Conservation (phyloP, 176 grass and related monocot species). For the Aegilops speltoides region DNA sequence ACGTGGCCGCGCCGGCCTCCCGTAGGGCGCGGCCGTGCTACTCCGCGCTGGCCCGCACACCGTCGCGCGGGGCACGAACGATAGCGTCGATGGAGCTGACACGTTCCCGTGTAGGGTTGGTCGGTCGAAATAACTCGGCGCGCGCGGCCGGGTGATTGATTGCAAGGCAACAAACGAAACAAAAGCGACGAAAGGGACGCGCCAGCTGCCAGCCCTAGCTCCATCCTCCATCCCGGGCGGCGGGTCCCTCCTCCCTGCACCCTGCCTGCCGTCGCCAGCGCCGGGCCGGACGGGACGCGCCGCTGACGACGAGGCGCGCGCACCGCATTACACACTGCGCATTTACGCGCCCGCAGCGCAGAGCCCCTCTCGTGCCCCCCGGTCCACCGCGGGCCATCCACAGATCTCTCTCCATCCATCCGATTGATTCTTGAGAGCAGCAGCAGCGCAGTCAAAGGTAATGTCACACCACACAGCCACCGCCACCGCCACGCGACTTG, state of each 20-base stretch:
- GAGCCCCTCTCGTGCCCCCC: not conserved
- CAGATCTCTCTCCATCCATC: not conserved
- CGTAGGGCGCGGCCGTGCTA: too few relatives aligned
- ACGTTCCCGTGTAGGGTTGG: too few relatives aligned
- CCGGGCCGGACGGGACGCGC: constrained; percentile 22
- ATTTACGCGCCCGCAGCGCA: not conserved
- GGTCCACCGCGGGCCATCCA: constrained; percentile 3
- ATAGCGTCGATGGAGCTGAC: too few relatives aligned
- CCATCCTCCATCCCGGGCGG: not conserved
- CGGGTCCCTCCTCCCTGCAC: not conserved
- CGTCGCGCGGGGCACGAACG: too few relatives aligned
- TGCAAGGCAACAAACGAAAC: not conserved
- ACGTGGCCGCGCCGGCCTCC: too few relatives aligned
- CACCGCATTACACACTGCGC: not conserved
- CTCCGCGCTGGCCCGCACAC: too few relatives aligned
- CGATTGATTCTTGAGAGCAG: not conserved
- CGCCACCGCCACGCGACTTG: not conserved
- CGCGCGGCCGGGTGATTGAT: not conserved
- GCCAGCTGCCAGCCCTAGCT: not conserved
- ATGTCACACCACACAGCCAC: not conserved
- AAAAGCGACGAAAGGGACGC: constrained; percentile 4
- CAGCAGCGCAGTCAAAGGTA: not conserved
- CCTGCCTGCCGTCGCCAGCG: not conserved
- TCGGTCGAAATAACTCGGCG: not conserved
- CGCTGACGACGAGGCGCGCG: not conserved